Evolutionary conservation across 345 rosid genomes (phyloP), one percentile per base, ranked within the genome.

Genomic region (Populus simonii): DNA sequence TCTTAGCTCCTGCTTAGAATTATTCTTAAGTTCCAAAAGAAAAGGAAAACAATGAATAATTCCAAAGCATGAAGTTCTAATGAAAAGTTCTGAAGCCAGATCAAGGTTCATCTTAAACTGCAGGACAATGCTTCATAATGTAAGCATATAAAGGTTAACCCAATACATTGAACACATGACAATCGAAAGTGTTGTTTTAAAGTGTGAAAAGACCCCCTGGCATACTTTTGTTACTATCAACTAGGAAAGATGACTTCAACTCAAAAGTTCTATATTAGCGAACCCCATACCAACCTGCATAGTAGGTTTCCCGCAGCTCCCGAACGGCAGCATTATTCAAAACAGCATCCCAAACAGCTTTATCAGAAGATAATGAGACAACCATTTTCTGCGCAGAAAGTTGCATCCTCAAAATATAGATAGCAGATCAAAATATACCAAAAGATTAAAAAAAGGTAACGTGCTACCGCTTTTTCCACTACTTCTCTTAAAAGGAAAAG

Each of bases 281-380:
- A 83, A 68, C 36, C 68, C 51, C 70, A 51, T 8, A 85, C 84
- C 65, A 27, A 89, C 96, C 94, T 84, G 86, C 86, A 65, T 72
- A 51, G 80, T 86, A 89, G 76, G 90, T 74, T 39, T 86, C 87
- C 70, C 89, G 86, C 45, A 95, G 92, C 85, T 93, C 92, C 29
- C 83, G 89, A 51, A 95, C 99, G 13, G 72, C 93, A 36, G 89
- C 89, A 81, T 95, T 92, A 61, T 83, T 92, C 85, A 92, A 78
- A 80, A 95, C 96, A 43, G 98, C 99, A 83, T 90, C 85, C 97
- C 98, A 93, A 23, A 95, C 97, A 83, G 92, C 90, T 79, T 59
- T 84, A 71, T 95, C 99, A 9, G 98, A 91, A 68, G 97, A 85
- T 76, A 95, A 72, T 5, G 99, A 92, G 76, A 88, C 51, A 38